Base-by-base conservation (phyloP, 2,329 filamentous ascomycete species). In the Monosporascus cannonballus region DNA sequence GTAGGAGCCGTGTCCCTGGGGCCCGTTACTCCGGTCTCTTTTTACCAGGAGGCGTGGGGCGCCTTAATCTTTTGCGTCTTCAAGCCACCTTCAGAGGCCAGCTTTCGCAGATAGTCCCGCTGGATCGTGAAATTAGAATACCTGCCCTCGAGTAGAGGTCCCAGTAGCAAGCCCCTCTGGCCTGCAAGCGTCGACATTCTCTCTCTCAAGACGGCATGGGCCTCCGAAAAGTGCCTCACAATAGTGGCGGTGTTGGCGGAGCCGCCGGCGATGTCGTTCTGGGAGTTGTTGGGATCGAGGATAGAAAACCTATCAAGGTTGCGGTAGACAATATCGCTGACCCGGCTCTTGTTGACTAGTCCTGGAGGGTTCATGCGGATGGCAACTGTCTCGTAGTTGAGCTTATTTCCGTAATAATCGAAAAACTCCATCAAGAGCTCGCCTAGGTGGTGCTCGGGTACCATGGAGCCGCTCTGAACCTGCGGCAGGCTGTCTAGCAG, bases 251-350 rank as follows among this genome's bases (percentile, higher is more conserved):
- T 89, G 59, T 89, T 87, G 46, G 76, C 79, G 0, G 91, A 94
- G 9, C 92, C 92, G 9, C 91, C 91, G 0, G 94, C 86, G 25
- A 99, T 94, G 64, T 99, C 94, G 67, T 97, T 97, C 25, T 78
- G 73, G 0, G 81, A 68, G 54, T 89, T 88, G 68, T 97, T 96
- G 0, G 94, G 94, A 64, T 99, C 94, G 54, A 96, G 87, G 62
- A 99, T 96, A 8, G 87, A 89, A 2, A 99, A 76, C 1, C 90
- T 84, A 49, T 86, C 77, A 15, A 69, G 70, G 62, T 85, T 85
- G 61, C 80, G 81, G 63, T 86, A 83, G 4, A 75, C 69, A 49
- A 84, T 67, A 1, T 64, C 65, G 30, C 57, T 67, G 17, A 79
- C 76, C 25, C 74, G 65, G 38, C 64, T 69, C 78, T 97, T 97